Evolutionary conservation across 306 rosid genomes (phyloP).

Genomic region (Mucuna pruriens): DNA sequence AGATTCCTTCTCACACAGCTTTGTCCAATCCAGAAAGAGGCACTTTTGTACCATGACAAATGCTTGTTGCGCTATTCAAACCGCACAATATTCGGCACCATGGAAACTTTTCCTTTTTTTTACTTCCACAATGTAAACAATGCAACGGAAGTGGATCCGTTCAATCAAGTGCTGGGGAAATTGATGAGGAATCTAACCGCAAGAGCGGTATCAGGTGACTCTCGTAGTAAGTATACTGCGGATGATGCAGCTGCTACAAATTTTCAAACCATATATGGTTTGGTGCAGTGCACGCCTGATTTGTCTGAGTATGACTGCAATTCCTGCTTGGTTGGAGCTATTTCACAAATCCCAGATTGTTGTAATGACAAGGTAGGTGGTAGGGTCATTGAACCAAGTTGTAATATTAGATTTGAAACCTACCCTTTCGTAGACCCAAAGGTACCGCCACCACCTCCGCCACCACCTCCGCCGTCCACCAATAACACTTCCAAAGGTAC

Average conservation of each 20-base stretch:
- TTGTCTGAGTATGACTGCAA: no score
- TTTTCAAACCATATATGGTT: conserved; percentile 15
- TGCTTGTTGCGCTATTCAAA: background rate
- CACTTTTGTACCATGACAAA: background rate
- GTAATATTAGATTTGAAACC: background rate
- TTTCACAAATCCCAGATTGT: no score
- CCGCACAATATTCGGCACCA: background rate
- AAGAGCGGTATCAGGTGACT: background rate
- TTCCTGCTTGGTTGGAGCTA: no score
- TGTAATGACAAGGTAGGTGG: background rate
- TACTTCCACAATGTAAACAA: background rate
- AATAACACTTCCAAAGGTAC: background rate
- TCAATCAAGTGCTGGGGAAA: background rate
- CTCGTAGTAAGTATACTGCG: conserved; percentile 30
- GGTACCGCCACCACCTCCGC: no score
- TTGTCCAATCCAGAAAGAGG: background rate
- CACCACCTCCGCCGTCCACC: no score
- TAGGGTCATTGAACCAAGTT: background rate
- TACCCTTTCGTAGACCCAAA: background rate
- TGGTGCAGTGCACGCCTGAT: conserved; percentile 53
- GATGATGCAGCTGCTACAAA: background rate
- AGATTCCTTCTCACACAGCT: background rate
- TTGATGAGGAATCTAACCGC: background rate
- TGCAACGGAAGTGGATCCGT: background rate
- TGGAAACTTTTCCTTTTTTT: background rate